A percentile compares a stretch with the other conserved stretches of the same genome.
These are phyloP conservation scores for Albifimbria verrucaria DNA, from an alignment of 2,329 filamentous ascomycete species.

Conservation along the genomic window DNA sequence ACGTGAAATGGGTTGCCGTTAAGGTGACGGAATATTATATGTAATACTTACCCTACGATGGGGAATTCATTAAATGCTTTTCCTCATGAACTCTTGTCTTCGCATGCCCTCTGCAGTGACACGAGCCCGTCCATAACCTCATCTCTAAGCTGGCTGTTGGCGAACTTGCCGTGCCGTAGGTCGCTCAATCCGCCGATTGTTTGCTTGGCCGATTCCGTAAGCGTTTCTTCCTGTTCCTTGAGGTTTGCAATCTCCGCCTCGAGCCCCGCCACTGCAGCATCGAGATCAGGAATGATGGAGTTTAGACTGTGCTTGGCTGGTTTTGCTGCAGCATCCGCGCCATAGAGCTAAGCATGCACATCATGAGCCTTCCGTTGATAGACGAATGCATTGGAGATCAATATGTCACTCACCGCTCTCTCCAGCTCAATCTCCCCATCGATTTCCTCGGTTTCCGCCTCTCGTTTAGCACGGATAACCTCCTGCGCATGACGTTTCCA, in stretches of 20 bases:
- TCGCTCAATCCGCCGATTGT: conserved; percentile 75
- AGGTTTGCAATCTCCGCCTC: conserved; percentile 65
- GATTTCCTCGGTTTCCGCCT: conserved; percentile 50
- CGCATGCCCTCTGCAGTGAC: conserved; percentile 56
- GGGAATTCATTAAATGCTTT: background rate
- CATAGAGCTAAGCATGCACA: conserved; percentile 67
- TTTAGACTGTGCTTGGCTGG: conserved; percentile 56
- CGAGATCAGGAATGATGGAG: conserved; percentile 67
- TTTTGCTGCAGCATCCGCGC: conserved; percentile 40
- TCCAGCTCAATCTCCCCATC: conserved; percentile 65
- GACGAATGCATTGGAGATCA: too few species aligned
- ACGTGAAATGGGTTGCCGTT: conserved; percentile 2
- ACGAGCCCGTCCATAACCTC: conserved; percentile 67
- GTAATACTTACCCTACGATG: conserved; percentile 17
- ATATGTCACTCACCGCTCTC: conserved; percentile 48
- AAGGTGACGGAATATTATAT: conserved; percentile 7
- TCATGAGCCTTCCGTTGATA: too few species aligned
- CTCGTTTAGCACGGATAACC: conserved; percentile 50
- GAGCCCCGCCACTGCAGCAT: conserved; percentile 61
- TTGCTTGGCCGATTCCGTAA: conserved; percentile 60
- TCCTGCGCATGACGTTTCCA: conserved; percentile 57
- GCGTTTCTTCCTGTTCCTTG: conserved; percentile 58
- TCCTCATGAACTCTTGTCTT: conserved; percentile 34
- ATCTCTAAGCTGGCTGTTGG: conserved; percentile 58
- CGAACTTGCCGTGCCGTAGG: conserved; percentile 74